A percentile compares a stretch with the other conserved stretches of the same genome.
These are phyloP conservation scores for Acrocalymma vagum DNA, from an alignment of 2,329 filamentous ascomycete genomes.

Conservation along the genomic window DNA sequence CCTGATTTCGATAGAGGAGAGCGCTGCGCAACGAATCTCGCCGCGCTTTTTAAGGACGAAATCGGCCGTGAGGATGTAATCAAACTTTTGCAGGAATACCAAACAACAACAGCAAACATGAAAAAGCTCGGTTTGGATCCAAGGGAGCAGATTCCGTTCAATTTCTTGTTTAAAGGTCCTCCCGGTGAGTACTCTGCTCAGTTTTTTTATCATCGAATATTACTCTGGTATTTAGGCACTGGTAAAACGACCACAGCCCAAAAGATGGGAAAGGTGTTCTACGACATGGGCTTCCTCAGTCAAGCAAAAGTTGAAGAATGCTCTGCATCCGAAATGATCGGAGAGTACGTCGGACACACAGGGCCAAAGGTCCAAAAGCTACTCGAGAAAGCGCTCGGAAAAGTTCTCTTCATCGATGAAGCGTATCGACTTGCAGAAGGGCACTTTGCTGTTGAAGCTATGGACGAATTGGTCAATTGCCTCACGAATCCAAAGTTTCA, in stretches of 20 bases:
- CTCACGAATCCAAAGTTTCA: slow-evolving; percentile 66
- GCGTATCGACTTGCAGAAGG: slow-evolving; percentile 71
- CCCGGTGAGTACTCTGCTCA: slow-evolving; percentile 57
- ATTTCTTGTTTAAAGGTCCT: slow-evolving; percentile 73
- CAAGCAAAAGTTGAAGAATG: slow-evolving; percentile 68
- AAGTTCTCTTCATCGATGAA: slow-evolving; percentile 76
- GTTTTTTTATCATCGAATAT: not conserved
- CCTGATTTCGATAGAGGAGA: slow-evolving; percentile 65
- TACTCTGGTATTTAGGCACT: slow-evolving; percentile 54
- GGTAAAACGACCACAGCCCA: slow-evolving; percentile 77
- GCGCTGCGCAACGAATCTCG: slow-evolving; percentile 57
- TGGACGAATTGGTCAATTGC: slow-evolving; percentile 61
- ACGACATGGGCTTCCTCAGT: slow-evolving; percentile 75
- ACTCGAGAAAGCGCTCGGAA: slow-evolving; percentile 70
- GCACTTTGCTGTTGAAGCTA: slow-evolving; percentile 64
- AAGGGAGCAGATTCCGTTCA: slow-evolving; percentile 68
- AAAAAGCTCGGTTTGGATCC: slow-evolving; percentile 63
- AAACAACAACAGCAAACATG: slow-evolving; percentile 61
- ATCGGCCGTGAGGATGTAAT: slow-evolving; percentile 68
- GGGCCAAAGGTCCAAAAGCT: slow-evolving; percentile 70
- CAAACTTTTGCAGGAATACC: slow-evolving; percentile 62
- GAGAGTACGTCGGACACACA: slow-evolving; percentile 73
- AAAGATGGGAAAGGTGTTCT: slow-evolving; percentile 80
- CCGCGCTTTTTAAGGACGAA: slow-evolving; percentile 64
- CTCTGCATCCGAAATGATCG: slow-evolving; percentile 74